Evolutionary conservation across 345 rosid genomes (phyloP).

Genomic region (Gossypium raimondii): DNA sequence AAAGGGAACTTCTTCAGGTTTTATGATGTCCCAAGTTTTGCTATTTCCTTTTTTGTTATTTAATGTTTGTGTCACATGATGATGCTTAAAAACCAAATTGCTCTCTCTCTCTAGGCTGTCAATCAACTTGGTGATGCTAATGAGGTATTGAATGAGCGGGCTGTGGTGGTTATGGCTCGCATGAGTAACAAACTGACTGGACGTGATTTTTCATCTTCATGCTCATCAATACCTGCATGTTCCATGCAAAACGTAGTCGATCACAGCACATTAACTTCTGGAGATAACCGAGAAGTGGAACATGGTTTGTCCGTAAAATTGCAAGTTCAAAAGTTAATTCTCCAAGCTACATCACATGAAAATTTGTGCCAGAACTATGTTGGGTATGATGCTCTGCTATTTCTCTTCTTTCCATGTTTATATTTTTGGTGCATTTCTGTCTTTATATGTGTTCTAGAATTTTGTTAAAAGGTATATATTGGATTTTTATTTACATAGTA

Average conservation of each 20-base stretch:
- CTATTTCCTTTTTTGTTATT: neutral
- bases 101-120: slow-evolving; percentile 52
- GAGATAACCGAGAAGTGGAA: slow-evolving; percentile 86
- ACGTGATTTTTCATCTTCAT: neutral
- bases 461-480: too few species aligned
- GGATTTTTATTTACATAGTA: too few species aligned
- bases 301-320: slow-evolving; percentile 83
- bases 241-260: slow-evolving; percentile 51
- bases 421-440: neutral
- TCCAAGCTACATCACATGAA: slow-evolving; percentile 81
- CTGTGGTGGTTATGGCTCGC: slow-evolving; percentile 90
- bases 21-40: neutral
- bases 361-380: slow-evolving; percentile 95
- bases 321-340: slow-evolving; percentile 90
- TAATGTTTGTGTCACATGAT: neutral
- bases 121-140: slow-evolving; percentile 97
- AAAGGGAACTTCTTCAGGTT: slow-evolving; percentile 94
- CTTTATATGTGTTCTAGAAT: neutral
- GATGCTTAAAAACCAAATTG: neutral
- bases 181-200: slow-evolving; percentile 42
- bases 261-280: slow-evolving; percentile 65
- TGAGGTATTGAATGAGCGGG: slow-evolving; percentile 88
- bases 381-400: slow-evolving; percentile 52
- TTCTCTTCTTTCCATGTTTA: neutral
- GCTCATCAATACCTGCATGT: slow-evolving; percentile 30